These are phyloP conservation scores for Graphilbum fragrans DNA, from an alignment of 2,329 filamentous ascomycete genomes.

Conservation along the genomic window DNA sequence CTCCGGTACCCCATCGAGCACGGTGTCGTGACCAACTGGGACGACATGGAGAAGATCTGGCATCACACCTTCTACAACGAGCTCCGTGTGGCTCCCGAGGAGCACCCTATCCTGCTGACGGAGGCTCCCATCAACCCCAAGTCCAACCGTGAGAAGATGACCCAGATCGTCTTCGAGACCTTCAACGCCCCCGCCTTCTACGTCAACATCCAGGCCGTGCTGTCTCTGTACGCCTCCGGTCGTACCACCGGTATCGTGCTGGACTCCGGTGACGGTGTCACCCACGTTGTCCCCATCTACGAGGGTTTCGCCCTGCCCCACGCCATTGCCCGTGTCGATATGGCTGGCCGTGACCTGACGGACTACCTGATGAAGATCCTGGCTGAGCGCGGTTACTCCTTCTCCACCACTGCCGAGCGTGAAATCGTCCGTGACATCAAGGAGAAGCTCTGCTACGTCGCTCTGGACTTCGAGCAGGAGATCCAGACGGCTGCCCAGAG, in stretches of 20 bases:
- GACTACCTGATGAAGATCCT: conserved; percentile 99
- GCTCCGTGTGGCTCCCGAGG: conserved; percentile 98
- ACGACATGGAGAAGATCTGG: conserved; percentile 99
- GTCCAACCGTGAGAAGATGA: conserved; percentile 99
- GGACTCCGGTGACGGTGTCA: conserved; percentile 99
- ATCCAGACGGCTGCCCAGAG: conserved; percentile 99
- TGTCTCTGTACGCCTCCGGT: conserved; percentile 98
- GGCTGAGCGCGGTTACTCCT: conserved; percentile 97
- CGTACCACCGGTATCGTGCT: conserved; percentile 99
- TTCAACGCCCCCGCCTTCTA: conserved; percentile 99
- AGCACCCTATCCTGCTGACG: conserved; percentile 98
- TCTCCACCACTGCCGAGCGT: conserved; percentile 99
- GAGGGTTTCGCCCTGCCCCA: conserved; percentile 99
- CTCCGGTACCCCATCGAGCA: conserved; percentile 99
- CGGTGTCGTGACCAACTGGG: conserved; percentile 99
- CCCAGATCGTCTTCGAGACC: conserved; percentile 99
- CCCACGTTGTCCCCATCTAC: conserved; percentile 99
- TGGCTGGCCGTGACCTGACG: conserved; percentile 99
- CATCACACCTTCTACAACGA: conserved; percentile 99
- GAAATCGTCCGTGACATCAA: conserved; percentile 99
- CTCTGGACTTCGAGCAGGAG: conserved; percentile 99
- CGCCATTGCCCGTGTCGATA: conserved; percentile 99
- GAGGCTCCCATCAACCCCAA: conserved; percentile 99
- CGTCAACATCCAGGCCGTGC: conserved; percentile 99
- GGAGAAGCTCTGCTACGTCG: conserved; percentile 99